Conservation (phyloP, 176 grass and related monocot species). For the Pontederia paniculata region DNA sequence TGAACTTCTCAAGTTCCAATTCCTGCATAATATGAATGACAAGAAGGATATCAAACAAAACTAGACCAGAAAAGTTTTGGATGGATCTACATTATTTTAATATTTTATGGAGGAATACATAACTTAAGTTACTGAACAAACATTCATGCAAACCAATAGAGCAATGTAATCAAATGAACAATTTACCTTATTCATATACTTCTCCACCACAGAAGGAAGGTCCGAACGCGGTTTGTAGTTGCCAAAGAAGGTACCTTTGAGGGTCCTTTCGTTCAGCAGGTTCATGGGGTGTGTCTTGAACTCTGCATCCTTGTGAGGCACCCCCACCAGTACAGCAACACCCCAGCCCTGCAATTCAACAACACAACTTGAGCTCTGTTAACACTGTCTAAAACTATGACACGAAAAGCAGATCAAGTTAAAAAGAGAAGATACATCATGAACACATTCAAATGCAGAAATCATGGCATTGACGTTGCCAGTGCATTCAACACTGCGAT, state of each 20-base stretch:
- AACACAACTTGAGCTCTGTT: neutral
- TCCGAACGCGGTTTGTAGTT: slow-evolving; percentile 8
- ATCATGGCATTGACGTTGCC: slow-evolving; percentile 2
- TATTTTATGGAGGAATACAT: too few relatives aligned
- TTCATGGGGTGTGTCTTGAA: slow-evolving; percentile 9
- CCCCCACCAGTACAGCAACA: slow-evolving; percentile 5
- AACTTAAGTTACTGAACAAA: too few relatives aligned
- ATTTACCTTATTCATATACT: slow-evolving; percentile 1
- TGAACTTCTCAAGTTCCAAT: slow-evolving; percentile 92
- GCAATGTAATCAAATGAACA: neutral
- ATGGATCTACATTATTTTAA: too few relatives aligned
- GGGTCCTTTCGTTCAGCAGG: slow-evolving; percentile 6
- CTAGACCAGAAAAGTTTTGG: neutral
- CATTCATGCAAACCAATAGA: neutral
- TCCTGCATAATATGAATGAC: slow-evolving; percentile 22
- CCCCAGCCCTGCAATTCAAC: slow-evolving; percentile 4
- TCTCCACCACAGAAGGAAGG: slow-evolving; percentile 1
- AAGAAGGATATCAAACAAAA: neutral
- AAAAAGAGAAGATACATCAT: neutral
- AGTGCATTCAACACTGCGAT: slow-evolving; percentile 7
- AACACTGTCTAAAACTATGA: neutral
- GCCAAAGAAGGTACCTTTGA: slow-evolving; percentile 4
- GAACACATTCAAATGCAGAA: slow-evolving; percentile 8
- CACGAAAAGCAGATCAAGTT: neutral
- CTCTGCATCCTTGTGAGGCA: slow-evolving; percentile 1